phyloP scores from a whole-genome alignment of 2,329 filamentous ascomycete species.

The Botrytis galanthina region DNA sequence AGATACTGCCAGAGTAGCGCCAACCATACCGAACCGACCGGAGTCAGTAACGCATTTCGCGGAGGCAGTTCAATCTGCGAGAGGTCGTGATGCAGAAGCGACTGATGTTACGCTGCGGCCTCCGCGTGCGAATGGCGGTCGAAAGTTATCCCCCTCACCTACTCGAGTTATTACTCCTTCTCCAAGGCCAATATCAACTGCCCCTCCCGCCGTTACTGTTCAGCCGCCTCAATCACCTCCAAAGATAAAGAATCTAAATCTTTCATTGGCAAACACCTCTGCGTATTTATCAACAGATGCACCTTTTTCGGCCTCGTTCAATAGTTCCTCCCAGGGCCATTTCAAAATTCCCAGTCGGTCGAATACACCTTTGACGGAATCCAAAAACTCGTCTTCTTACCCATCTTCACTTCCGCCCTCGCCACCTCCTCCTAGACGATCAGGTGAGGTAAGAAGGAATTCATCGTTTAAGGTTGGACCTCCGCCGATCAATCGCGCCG shows the following conservation, averaged over 20 bases:
- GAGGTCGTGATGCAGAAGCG: constrained; percentile 32
- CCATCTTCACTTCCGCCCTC: constrained; percentile 55
- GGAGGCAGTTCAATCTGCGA: constrained; percentile 26
- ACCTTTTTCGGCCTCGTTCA: constrained; percentile 42
- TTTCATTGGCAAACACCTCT: constrained; percentile 30
- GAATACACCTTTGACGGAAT: constrained; percentile 51
- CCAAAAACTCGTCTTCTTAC: constrained; percentile 49
- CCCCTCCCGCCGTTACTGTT: constrained; percentile 60
- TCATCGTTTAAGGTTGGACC: constrained; percentile 47
- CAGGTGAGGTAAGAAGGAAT: constrained; percentile 56
- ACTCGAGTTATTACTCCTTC: constrained; percentile 27
- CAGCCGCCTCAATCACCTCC: constrained; percentile 70
- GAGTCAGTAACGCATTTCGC: constrained; percentile 26
- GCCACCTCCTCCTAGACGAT: constrained; percentile 61
- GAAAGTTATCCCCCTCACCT: constrained; percentile 34
- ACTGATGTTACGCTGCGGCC: constrained; percentile 30
- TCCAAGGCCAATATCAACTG: constrained; percentile 26
- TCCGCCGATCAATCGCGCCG: constrained; percentile 75
- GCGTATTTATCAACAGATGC: constrained; percentile 33
- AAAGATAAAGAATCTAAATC: constrained; percentile 41
- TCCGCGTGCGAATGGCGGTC: constrained; percentile 28
- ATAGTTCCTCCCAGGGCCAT: constrained; percentile 41
- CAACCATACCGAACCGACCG: constrained; percentile 22
- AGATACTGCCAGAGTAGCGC: constrained; percentile 24
- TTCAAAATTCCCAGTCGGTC: constrained; percentile 57